Conservation (phyloP, 2,329 filamentous ascomycete genomes). For the Cladophialophora psammophila region DNA sequence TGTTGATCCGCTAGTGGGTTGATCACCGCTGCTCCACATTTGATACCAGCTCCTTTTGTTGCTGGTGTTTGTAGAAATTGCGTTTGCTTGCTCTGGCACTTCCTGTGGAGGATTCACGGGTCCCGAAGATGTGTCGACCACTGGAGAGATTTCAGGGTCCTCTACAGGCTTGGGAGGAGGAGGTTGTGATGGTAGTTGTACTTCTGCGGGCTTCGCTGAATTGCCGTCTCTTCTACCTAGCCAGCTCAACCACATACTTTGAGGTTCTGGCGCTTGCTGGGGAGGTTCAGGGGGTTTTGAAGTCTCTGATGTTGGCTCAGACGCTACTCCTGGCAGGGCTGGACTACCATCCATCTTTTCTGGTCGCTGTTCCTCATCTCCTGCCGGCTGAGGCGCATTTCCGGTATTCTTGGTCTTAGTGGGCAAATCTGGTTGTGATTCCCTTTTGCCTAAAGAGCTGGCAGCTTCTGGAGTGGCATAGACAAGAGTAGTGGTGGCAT, state of each 20-base stretch:
- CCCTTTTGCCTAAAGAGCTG: conserved; percentile 37
- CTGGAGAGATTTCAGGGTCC: neutral
- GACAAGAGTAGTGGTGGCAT: conserved; percentile 54
- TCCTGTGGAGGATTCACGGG: conserved; percentile 36
- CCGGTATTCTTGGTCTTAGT: conserved; percentile 9
- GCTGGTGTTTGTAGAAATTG: conserved; percentile 10
- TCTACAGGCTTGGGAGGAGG: neutral
- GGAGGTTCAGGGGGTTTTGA: conserved; percentile 8
- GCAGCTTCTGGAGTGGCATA: conserved; percentile 48
- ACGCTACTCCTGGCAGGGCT: neutral
- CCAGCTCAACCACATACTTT: conserved; percentile 50
- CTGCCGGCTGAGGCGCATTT: neutral
- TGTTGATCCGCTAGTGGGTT: conserved; percentile 3
- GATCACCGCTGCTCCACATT: conserved; percentile 50
- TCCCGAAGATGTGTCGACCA: neutral
- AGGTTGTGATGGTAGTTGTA: conserved; percentile 5
- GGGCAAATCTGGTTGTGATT: conserved; percentile 36
- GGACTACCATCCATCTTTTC: conserved; percentile 19
- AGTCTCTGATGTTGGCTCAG: conserved; percentile 1
- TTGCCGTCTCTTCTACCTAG: conserved; percentile 40
- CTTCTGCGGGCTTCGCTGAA: conserved; percentile 10
- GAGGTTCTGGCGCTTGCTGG: conserved; percentile 20
- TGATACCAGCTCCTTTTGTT: conserved; percentile 55
- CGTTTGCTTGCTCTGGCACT: conserved; percentile 35
- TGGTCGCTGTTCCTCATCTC: conserved; percentile 10